Evolutionary conservation across 2,329 filamentous ascomycete species (phyloP).

Genomic region (Byssothecium circinans): DNA sequence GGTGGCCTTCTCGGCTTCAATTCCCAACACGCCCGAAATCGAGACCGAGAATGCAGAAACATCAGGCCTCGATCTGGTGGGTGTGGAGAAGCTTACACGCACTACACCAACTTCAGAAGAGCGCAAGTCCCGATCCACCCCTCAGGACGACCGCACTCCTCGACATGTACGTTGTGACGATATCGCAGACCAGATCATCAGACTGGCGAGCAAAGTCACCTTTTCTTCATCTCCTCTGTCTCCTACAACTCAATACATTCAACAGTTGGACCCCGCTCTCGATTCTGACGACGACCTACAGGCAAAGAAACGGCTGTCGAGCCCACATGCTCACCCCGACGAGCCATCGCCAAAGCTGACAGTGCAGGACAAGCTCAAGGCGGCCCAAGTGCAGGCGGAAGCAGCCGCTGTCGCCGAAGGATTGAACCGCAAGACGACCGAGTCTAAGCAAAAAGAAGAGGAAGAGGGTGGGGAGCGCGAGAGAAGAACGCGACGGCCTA

Average conservation of each 20-base stretch:
- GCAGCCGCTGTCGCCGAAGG: conserved; percentile 41
- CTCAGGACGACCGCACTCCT: conserved; percentile 33
- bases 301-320: conserved; percentile 43
- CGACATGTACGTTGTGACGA: conserved; percentile 43
- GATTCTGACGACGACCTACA: conserved; percentile 36
- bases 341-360: conserved; percentile 46
- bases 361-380: conserved; percentile 51
- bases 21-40: conserved; percentile 34
- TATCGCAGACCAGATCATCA: conserved; percentile 24
- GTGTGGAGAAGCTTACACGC: conserved; percentile 18
- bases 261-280: conserved; percentile 9
- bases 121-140: conserved; percentile 19
- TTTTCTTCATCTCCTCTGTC: conserved; percentile 16
- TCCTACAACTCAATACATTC: conserved; percentile 11
- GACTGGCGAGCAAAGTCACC: conserved; percentile 31
- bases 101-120: conserved; percentile 23
- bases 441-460: conserved; percentile 3
- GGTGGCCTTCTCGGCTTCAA: conserved; percentile 42
- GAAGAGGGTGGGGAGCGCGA: conserved; percentile 25
- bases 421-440: conserved; percentile 10
- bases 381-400: conserved; percentile 49
- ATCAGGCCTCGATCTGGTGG: conserved; percentile 32
- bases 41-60: conserved; percentile 38
- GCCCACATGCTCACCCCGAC: conserved; percentile 41
- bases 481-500: conserved; percentile 24